Conservation (phyloP, 139 green algal species). For the Closterium sp. region DNA sequence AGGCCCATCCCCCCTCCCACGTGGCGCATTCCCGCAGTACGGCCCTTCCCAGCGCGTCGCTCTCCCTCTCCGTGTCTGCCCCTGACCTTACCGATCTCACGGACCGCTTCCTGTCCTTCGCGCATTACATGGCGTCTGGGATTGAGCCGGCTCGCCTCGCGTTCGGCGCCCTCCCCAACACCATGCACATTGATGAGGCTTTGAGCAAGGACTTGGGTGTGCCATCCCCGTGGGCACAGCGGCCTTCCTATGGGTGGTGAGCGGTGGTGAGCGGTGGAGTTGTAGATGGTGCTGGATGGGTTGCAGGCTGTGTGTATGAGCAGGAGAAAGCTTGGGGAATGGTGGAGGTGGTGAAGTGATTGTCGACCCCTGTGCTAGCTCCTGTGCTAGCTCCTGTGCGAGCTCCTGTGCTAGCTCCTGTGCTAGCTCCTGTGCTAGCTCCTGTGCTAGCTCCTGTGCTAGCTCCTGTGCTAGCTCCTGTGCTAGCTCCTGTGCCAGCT, state of each 20-base stretch:
- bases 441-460: too few relatives aligned
- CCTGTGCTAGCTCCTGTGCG: too few relatives aligned
- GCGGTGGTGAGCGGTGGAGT: background rate
- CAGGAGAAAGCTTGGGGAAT: too few relatives aligned
- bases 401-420: too few relatives aligned
- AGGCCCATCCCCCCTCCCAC: background rate
- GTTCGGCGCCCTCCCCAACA: slow-evolving; percentile 16
- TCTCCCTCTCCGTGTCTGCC: slow-evolving; percentile 19
- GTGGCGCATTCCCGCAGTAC: background rate
- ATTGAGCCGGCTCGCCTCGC: slow-evolving; percentile 6
- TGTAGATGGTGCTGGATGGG: too few relatives aligned
- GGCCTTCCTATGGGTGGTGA: slow-evolving; percentile 37
- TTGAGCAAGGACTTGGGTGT: slow-evolving; percentile 38
- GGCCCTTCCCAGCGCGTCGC: background rate
- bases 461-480: too few relatives aligned
- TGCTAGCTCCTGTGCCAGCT: too few relatives aligned
- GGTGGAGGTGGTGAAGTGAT: too few relatives aligned
- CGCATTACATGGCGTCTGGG: slow-evolving; percentile 30
- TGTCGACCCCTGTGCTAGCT: too few relatives aligned
- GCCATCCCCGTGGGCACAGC: slow-evolving; percentile 14
- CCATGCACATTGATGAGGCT: slow-evolving; percentile 18
- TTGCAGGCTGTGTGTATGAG: too few relatives aligned
- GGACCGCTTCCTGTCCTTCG: slow-evolving; percentile 29
- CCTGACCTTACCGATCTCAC: slow-evolving; percentile 12
- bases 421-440: too few relatives aligned